phyloP scores from a whole-genome alignment of 495 filamentous ascomycete species.

The Xylona heveae region DNA sequence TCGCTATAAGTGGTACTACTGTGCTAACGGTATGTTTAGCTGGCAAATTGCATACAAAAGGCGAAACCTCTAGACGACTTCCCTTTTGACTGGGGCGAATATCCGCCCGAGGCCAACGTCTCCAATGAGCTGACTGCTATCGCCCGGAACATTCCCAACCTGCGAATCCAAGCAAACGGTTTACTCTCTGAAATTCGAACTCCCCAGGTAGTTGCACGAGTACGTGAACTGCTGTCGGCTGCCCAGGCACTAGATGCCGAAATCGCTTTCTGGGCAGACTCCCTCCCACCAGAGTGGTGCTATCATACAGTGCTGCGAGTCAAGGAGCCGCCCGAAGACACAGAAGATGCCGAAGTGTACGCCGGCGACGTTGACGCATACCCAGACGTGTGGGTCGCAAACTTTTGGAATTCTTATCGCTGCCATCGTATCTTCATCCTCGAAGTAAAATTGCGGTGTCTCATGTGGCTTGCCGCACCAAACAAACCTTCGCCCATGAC shows the following conservation, averaged over 20 bases:
- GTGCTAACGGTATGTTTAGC: too few species aligned
- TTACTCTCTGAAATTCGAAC: constrained; percentile 16
- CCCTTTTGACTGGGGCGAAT: background rate
- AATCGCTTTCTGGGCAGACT: constrained; percentile 19
- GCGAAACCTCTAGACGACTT: background rate
- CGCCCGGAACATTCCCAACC: constrained; percentile 16
- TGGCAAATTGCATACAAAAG: background rate
- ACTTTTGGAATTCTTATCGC: constrained; percentile 24
- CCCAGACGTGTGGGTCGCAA: constrained; percentile 25
- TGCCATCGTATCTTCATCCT: constrained; percentile 23
- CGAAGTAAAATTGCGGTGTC: constrained; percentile 23
- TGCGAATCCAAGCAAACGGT: constrained; percentile 24
- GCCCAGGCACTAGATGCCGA: constrained; percentile 22
- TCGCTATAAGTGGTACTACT: too few species aligned
- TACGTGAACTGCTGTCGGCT: constrained; percentile 20
- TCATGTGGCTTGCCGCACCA: constrained; percentile 27
- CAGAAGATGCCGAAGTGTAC: constrained; percentile 21
- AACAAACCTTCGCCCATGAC: constrained; percentile 27
- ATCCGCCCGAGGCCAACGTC: too few species aligned
- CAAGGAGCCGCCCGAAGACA: constrained; percentile 18
- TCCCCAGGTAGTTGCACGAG: constrained; percentile 17
- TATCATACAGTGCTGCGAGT: constrained; percentile 24
- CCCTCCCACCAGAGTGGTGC: constrained; percentile 18
- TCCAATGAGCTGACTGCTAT: background rate
- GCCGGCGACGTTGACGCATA: constrained; percentile 30